Evolutionary conservation across 805 yeast genomes (phyloP), one percentile per base, ranked within the genome.

Genomic region (Saturnispora dispora): DNA sequence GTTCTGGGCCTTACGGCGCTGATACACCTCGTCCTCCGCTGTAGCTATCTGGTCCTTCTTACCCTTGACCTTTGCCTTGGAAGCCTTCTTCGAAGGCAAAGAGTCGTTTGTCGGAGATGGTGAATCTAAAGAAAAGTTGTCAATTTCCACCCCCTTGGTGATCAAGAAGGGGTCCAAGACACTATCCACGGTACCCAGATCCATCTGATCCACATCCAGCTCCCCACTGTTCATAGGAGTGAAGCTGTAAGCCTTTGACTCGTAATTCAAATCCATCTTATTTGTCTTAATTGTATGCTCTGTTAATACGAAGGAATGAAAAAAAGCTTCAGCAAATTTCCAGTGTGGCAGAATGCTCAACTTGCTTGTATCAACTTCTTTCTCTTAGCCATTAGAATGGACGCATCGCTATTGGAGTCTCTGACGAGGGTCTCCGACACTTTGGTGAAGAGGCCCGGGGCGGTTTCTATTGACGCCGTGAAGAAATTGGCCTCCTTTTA

Each of bases 1-100:
- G 62, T 87, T 86, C 63, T 84, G 93, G 2, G 88, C 88, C 61
- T 81, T 85, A 48, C 86, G 75, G 63, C 79, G 81, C 55, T 75
- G 69, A 18, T 73, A 74, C 5, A 78, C 58, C 53, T 80, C 77
- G 40, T 68, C 67, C 48, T 71, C 65, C 3, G 60, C 41, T 18
- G 23, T 7, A 4, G 25, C 18, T 9, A 9, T 1, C 5, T 9
- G n/a, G 4, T 37, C 41, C 41, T 43, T 25, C 22, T 25, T 41
- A 13, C 23, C 11, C 23, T 36, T 47, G 13, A 11, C 6, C 13
- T 18, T 33, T 0, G 44, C 17, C 30, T 47, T 47, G 2, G 49
- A 18, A 15, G 36, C 36, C 33, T 41, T 47, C 44, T 40, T 47
- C 10, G 33, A 20, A 11, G 50, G 50, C 35, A 47, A 47, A 15